A percentile compares a stretch with the other conserved stretches of the same genome.
phyloP scores from a whole-genome alignment of 2,329 filamentous ascomycete genomes.

The Hypoxylon sp. region DNA sequence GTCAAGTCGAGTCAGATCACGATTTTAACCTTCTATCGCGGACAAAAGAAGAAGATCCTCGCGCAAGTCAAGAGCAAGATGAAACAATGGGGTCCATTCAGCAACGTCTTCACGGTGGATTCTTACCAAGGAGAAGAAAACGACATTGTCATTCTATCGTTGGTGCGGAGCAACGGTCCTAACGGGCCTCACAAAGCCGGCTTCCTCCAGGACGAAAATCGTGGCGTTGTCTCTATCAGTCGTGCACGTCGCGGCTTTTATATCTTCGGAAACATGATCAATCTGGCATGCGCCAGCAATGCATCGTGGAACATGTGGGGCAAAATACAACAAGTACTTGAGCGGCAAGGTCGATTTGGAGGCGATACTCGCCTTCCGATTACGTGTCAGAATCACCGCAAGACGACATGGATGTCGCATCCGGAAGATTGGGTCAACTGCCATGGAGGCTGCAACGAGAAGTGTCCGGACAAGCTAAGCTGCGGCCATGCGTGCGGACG shows the following conservation, averaged over 20 bases:
- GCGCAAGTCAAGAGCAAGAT: constrained; percentile 59
- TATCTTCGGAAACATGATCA: constrained; percentile 82
- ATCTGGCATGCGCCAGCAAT: constrained; percentile 62
- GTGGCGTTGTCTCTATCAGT: constrained; percentile 71
- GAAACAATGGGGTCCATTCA: constrained; percentile 50
- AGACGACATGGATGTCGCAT: constrained; percentile 65
- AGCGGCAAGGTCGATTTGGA: constrained; percentile 53
- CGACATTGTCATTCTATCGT: constrained; percentile 82
- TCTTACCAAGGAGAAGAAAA: constrained; percentile 95
- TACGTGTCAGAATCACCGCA: constrained; percentile 72
- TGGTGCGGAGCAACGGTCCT: constrained; percentile 78
- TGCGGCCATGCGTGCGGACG: constrained; percentile 53
- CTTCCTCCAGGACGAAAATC: constrained; percentile 76
- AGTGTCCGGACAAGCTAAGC: constrained; percentile 45
- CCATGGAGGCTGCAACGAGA: constrained; percentile 51
- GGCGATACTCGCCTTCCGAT: constrained; percentile 68
- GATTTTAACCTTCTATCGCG: constrained; percentile 89
- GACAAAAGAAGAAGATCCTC: constrained; percentile 78
- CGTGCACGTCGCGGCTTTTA: constrained; percentile 85
- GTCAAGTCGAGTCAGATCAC: constrained; percentile 75
- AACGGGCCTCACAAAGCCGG: constrained; percentile 68
- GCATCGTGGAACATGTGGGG: constrained; percentile 61
- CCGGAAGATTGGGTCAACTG: constrained; percentile 65
- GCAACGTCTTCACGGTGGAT: constrained; percentile 85
- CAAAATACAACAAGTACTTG: constrained; percentile 59